A percentile compares a stretch with the other conserved stretches of the same genome.
phyloP scores from a whole-genome alignment of 2,329 filamentous ascomycete species.

The Colletotrichum caudatum region DNA sequence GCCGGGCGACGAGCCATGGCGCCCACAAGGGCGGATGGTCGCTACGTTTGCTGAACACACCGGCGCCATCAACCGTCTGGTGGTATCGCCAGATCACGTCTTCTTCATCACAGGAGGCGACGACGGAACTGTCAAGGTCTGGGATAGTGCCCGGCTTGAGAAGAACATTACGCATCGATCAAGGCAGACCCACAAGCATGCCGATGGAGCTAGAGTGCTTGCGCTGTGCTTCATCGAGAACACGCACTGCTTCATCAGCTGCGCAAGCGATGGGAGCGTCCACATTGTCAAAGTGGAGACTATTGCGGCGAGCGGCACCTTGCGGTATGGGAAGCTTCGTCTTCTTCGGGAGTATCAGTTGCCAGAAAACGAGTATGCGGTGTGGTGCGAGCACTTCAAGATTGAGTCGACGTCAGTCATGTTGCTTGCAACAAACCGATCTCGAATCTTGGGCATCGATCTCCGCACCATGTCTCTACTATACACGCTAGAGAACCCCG shows the following conservation, averaged over 20 bases:
- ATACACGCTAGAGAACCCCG: constrained; percentile 85
- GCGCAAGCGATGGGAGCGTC: constrained; percentile 88
- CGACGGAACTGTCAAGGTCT: constrained; percentile 90
- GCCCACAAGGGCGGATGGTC: constrained; percentile 84
- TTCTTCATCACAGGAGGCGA: constrained; percentile 97
- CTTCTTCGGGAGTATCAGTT: constrained; percentile 86
- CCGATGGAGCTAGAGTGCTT: constrained; percentile 77
- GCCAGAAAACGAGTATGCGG: constrained; percentile 77
- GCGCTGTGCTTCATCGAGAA: constrained; percentile 92
- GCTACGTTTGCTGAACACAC: constrained; percentile 91
- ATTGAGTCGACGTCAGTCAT: constrained; percentile 85
- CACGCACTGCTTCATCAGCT: constrained; percentile 93
- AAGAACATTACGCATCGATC: constrained; percentile 91
- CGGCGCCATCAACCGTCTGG: constrained; percentile 83
- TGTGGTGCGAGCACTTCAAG: constrained; percentile 94
- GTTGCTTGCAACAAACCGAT: constrained; percentile 86
- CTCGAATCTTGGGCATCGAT: constrained; percentile 85
- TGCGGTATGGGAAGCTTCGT: constrained; percentile 82
- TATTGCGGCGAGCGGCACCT: constrained; percentile 59
- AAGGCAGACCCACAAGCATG: constrained; percentile 85
- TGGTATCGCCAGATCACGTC: constrained; percentile 87
- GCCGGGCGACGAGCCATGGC: constrained; percentile 75
- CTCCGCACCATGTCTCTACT: constrained; percentile 86
- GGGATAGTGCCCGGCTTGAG: constrained; percentile 91
- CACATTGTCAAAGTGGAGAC: constrained; percentile 86